These are phyloP conservation scores for Boletus fagicola DNA, from an alignment of 768 basidiomycete genomes.

Conservation along the genomic window DNA sequence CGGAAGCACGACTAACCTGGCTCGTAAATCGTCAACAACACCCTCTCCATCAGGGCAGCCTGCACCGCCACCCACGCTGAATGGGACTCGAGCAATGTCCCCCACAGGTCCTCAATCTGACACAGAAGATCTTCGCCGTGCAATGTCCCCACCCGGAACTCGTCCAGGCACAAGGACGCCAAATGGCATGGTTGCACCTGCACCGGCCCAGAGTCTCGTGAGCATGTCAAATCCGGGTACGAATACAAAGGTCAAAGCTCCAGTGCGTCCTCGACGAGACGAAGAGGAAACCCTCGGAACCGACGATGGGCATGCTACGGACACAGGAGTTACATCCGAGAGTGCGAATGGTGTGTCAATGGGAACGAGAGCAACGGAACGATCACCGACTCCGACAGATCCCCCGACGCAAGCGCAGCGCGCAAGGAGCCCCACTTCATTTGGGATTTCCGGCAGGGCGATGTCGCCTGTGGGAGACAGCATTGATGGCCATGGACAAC, in stretches of 20 bases:
- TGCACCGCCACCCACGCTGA: slow-evolving; percentile 31
- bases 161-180: slow-evolving; percentile 42
- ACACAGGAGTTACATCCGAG: slow-evolving; percentile 48
- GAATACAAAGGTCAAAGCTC: slow-evolving; percentile 51
- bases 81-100: slow-evolving; percentile 59
- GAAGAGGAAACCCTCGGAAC: slow-evolving; percentile 39
- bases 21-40: slow-evolving; percentile 49
- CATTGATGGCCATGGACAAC: slow-evolving; percentile 24
- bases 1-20: slow-evolving; percentile 31
- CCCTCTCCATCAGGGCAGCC: slow-evolving; percentile 31
- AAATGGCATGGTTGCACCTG: slow-evolving; percentile 21
- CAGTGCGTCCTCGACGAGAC: slow-evolving; percentile 48
- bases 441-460: slow-evolving; percentile 45
- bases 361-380: slow-evolving; percentile 36
- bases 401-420: slow-evolving; percentile 32
- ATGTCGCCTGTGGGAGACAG: slow-evolving; percentile 54
- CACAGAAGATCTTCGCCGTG: slow-evolving; percentile 58
- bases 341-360: slow-evolving; percentile 28
- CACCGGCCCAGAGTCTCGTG: slow-evolving; percentile 11
- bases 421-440: slow-evolving; percentile 60
- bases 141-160: slow-evolving; percentile 58
- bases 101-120: slow-evolving; percentile 52
- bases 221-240: slow-evolving; percentile 6
- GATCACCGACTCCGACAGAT: slow-evolving; percentile 55
- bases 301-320: slow-evolving; percentile 52